Conservation (phyloP, 345 rosid genomes). For the Populus pruinosa region DNA sequence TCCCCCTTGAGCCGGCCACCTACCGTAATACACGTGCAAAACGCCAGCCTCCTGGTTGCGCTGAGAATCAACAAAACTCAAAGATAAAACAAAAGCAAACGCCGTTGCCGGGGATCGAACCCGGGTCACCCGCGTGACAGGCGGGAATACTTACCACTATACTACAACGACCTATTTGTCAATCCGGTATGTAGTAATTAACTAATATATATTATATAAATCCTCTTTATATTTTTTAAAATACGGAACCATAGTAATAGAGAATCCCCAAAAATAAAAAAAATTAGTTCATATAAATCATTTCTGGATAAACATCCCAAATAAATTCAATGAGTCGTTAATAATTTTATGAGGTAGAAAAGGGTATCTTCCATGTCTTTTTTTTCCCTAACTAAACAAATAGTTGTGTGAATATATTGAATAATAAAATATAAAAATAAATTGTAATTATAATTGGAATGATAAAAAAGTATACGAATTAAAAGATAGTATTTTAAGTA, state of each 20-base stretch:
- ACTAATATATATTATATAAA: too few species aligned
- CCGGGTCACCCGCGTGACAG: constrained; percentile 93
- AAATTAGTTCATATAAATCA: neutral
- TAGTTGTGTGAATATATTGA: too few species aligned
- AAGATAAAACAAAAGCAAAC: neutral
- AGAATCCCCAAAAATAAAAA: too few species aligned
- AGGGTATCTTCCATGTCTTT: neutral
- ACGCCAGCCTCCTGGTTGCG: neutral
- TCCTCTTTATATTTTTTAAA: too few species aligned
- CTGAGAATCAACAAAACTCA: neutral
- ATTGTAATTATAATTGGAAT: neutral
- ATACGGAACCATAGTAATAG: neutral
- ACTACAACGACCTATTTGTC: too few species aligned
- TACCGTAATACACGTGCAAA: too few species aligned
- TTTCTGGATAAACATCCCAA: neutral
- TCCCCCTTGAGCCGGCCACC: too few species aligned
- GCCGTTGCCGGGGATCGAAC: constrained; percentile 96
- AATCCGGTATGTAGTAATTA: rapidly evolving
- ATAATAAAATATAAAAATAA: too few species aligned
- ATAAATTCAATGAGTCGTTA: neutral
- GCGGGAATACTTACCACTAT: constrained; percentile 70
- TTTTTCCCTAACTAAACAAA: neutral
- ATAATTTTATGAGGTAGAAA: too few species aligned
- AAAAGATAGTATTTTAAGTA: neutral
- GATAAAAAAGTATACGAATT: neutral